Base-by-base conservation (phyloP, 2,329 filamentous ascomycete genomes). In the Fusarium sp. region DNA sequence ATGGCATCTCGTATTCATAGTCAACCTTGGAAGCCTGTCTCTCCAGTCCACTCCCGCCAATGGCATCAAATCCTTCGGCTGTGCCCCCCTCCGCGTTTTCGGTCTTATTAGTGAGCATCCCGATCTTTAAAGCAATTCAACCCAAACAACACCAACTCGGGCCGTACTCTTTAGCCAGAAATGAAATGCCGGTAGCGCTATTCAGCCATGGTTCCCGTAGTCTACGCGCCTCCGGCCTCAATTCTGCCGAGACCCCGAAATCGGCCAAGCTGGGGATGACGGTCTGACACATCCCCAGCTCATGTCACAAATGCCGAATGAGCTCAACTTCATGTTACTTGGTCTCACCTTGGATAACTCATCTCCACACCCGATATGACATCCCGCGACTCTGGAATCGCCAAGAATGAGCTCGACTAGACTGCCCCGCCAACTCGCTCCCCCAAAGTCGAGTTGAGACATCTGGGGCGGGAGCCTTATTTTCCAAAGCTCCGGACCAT, bases 181-280 rank as follows among this genome's bases (percentile, higher is more conserved):
- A 58, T 31, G 61, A 43, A 37, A 66, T 48, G 61, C 60, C 41
- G 20, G 50, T 57, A 31, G 33, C 29, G 33, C 41, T 61, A 18
- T 48, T 48, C 39, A 43, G 39, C 60, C 35, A 31, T 60, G n/a
- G 16, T 22, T 31, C 22, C 43, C 39, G 37, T 31, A 6, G n/a
- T 33, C 13, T 35, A 20, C 52, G 29, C 41, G 20, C 39, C 41
- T 43, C n/a, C 69, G 73, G 66, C 14, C 13, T 33, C 29, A 43
- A 35, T 45, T 73, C 43, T 57, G 58, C 63, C 63, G 69, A 73
- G 65, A 73, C 72, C 69, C 50, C 59, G 56, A 70, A 50, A 35
- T 37, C 31, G 45, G 24, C 9, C 11, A 64, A 27, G 50, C 29
- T 45, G 37, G 29, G 48, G 33, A 31, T 59, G 22, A 67, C 52